A percentile compares a stretch with the other conserved stretches of the same genome.
These are phyloP conservation scores for Hypoxylon rubiginosum DNA, from an alignment of 2,329 filamentous ascomycete species.

Conservation along the genomic window DNA sequence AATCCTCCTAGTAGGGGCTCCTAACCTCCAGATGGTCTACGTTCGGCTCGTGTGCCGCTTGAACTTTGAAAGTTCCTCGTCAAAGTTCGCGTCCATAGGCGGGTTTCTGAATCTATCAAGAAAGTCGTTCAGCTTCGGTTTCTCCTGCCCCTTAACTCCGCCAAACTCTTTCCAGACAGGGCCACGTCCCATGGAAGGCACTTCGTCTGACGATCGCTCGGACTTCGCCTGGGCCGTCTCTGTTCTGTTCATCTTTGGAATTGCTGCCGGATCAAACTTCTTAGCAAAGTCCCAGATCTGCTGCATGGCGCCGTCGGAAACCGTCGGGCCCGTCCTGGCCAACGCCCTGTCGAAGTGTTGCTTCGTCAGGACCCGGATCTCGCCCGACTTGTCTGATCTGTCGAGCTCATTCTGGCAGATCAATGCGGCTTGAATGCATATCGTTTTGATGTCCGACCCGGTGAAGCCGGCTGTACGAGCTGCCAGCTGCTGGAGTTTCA, in stretches of 20 bases:
- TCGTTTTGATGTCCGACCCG: slow-evolving; percentile 17
- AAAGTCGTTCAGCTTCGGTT: background rate
- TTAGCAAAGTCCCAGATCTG: slow-evolving; percentile 7
- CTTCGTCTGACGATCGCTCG: background rate
- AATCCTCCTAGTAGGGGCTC: no score
- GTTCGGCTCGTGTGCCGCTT: background rate
- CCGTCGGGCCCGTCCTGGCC: background rate
- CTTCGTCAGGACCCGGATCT: background rate
- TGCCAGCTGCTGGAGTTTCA: background rate
- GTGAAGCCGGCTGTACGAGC: slow-evolving; percentile 8
- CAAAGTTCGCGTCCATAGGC: background rate
- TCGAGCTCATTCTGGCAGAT: slow-evolving; percentile 10
- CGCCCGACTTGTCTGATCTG: background rate
- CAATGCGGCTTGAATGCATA: slow-evolving; percentile 16
- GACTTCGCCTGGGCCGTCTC: background rate
- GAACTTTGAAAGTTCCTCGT: background rate
- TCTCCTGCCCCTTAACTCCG: background rate
- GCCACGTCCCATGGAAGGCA: background rate
- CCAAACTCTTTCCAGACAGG: background rate
- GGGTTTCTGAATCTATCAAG: background rate
- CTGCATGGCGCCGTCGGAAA: background rate
- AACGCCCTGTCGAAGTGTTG: slow-evolving; percentile 7
- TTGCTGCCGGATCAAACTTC: slow-evolving; percentile 1
- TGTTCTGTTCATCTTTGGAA: background rate
- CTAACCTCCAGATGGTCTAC: background rate